These are phyloP conservation scores for Vitis amurensis DNA, from an alignment of 164 flowering plant species.

Conservation along the genomic window DNA sequence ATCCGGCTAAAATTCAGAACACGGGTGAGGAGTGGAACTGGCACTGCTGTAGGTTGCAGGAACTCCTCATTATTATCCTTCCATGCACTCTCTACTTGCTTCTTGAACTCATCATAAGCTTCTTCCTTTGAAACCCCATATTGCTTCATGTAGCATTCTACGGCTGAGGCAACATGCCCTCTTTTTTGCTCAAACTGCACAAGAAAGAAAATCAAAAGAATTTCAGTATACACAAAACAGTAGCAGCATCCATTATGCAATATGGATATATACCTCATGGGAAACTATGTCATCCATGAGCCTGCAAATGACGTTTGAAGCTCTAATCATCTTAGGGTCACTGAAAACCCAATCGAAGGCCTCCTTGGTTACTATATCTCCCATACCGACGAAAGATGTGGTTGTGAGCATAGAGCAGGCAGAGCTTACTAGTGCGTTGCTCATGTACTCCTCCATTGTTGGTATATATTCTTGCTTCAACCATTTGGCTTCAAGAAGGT, in stretches of 20 bases:
- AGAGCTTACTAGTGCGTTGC: neutral
- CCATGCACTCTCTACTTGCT: slow-evolving; percentile 13
- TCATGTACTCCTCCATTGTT: neutral
- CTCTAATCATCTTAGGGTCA: neutral
- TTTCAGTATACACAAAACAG: too few species aligned
- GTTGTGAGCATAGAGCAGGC: too few species aligned
- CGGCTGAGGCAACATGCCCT: slow-evolving; percentile 12
- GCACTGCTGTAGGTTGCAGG: neutral
- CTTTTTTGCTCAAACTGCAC: too few species aligned
- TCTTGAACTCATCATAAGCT: neutral
- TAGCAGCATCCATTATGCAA: too few species aligned
- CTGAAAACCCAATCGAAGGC: too few species aligned
- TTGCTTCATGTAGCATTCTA: too few species aligned
- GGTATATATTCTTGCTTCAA: neutral
- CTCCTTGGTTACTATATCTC: too few species aligned
- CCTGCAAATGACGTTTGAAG: neutral
- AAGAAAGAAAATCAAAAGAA: too few species aligned
- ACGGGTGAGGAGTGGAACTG: too few species aligned
- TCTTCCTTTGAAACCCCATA: too few species aligned
- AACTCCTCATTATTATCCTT: slow-evolving; percentile 21
- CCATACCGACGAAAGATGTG: too few species aligned
- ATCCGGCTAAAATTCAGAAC: too few species aligned
- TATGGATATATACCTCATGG: neutral
- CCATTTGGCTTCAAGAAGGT: neutral
- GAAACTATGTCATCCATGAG: slow-evolving; percentile 16